These are phyloP conservation scores for Tarenaya hassleriana DNA, from an alignment of 345 rosid genomes.

Conservation along the genomic window DNA sequence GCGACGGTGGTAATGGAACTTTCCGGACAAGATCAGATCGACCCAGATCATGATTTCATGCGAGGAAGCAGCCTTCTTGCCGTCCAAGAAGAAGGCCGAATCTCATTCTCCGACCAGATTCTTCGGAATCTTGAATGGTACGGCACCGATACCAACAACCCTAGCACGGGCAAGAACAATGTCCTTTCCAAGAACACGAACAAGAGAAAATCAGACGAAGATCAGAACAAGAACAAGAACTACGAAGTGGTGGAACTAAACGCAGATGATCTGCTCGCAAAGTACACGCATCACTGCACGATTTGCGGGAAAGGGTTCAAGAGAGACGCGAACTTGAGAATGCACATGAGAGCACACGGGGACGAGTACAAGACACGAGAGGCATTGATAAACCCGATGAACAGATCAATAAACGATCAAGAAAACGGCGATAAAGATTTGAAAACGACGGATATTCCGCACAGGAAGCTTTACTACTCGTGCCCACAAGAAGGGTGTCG, in stretches of 20 bases:
- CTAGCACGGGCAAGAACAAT: slow-evolving; percentile 10
- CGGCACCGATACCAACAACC: slow-evolving; percentile 18
- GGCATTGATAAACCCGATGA: slow-evolving; percentile 57
- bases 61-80: slow-evolving; percentile 8
- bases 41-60: slow-evolving; percentile 10
- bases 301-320: slow-evolving; percentile 88
- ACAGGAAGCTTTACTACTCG: slow-evolving; percentile 54
- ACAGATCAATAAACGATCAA: background rate
- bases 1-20: slow-evolving; percentile 21
- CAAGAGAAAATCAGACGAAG: too few species aligned
- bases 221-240: too few species aligned
- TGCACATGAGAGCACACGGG: slow-evolving; percentile 98
- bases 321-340: slow-evolving; percentile 83
- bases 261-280: slow-evolving; percentile 58
- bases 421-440: slow-evolving; percentile 14
- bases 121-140: slow-evolving; percentile 29
- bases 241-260: slow-evolving; percentile 54
- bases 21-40: slow-evolving; percentile 18
- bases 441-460: too few species aligned
- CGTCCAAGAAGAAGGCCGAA: slow-evolving; percentile 30
- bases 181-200: too few species aligned
- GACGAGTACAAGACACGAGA: slow-evolving; percentile 71
- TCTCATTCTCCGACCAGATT: slow-evolving; percentile 22
- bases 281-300: slow-evolving; percentile 80
- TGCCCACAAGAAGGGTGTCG: slow-evolving; percentile 80